Base-by-base conservation (phyloP, 306 rosid genomes). In the apple (Malus domestica) region DNA sequence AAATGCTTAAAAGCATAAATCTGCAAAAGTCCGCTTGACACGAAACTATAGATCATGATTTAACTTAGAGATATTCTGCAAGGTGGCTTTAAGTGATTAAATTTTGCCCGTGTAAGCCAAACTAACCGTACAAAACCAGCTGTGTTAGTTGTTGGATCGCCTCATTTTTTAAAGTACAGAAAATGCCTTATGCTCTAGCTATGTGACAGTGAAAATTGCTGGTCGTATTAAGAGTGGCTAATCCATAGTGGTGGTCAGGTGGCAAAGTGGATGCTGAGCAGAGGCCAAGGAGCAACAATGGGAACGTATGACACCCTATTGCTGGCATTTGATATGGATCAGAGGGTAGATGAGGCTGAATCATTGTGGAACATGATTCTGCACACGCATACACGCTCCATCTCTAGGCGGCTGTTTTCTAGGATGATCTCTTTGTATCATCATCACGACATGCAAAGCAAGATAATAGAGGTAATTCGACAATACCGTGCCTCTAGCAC, bases 261-360 rank as follows among this genome's bases (percentile, higher is more conserved):
- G 80, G 93, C 99, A 10, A 95, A 95, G 86, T 92, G 97, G 97
- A 90, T 92, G 99, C 64, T 92, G 86, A 88, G 97, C 93, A 92
- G 85, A 86, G 99, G 97, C 65, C 97, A 92, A 81, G 97, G 98
- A 68, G 84, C 90, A 74, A 95, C 99, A 72, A 88, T 95, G 96
- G 97, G 92, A 81, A 92, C 97, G 4, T 95, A 89, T 30, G 97
- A 92, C 79, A 85, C 91, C 75, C 97, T 95, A 74, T 92, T 95
- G 59, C 77, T 92, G 72, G 97, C 99, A 67, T 95, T 92, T 86
- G 96, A 92, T 82, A 88, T 84, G 89, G 91, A 92, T 58, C 71
- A 76, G 68, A 89, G 99, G 86, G 88, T 90, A 20, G 97, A 92
- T 30, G 99, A 95, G 83, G 99, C 97, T 79, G 97, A 95, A 83